Conservation (phyloP, 495 filamentous ascomycete species). For the Xylaria grammica region DNA sequence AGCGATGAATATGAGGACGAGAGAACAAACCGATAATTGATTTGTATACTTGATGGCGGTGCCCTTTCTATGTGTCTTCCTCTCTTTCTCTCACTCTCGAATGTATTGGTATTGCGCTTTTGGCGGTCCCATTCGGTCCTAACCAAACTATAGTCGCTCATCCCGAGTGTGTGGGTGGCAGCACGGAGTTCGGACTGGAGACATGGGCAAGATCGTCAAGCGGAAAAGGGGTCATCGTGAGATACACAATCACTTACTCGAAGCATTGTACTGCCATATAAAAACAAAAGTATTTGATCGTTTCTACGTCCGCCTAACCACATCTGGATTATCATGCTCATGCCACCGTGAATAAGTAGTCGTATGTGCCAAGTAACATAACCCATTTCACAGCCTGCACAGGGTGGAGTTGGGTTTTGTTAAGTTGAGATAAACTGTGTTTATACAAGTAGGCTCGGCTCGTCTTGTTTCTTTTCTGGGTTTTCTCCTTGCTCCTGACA, state of each 20-base stretch:
- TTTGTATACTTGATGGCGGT: conserved; percentile 22
- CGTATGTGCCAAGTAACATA: not conserved
- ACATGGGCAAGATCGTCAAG: conserved; percentile 4
- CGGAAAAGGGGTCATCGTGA: conserved; percentile 2
- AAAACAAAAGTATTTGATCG: conserved; percentile 26
- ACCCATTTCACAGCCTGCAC: not conserved
- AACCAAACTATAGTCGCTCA: conserved; percentile 5
- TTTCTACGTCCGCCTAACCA: not conserved
- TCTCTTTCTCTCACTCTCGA: too few species aligned
- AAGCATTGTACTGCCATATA: conserved; percentile 19
- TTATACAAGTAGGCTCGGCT: too few species aligned
- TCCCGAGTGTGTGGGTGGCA: not conserved
- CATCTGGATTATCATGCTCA: not conserved
- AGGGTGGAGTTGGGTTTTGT: not conserved
- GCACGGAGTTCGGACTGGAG: conserved; percentile 1
- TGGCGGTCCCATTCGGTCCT: not conserved
- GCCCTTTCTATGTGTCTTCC: not conserved
- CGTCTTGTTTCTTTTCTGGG: too few species aligned
- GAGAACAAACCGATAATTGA: not conserved
- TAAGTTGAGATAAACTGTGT: conserved; percentile 45
- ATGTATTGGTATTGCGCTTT: conserved; percentile 19
- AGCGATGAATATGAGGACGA: conserved; percentile 3
- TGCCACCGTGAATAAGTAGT: not conserved
- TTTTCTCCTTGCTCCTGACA: too few species aligned
- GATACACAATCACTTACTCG: conserved; percentile 14